Evolutionary conservation across 371 early-diverging fungal species (phyloP).

Genomic region (Mortierella sp.): DNA sequence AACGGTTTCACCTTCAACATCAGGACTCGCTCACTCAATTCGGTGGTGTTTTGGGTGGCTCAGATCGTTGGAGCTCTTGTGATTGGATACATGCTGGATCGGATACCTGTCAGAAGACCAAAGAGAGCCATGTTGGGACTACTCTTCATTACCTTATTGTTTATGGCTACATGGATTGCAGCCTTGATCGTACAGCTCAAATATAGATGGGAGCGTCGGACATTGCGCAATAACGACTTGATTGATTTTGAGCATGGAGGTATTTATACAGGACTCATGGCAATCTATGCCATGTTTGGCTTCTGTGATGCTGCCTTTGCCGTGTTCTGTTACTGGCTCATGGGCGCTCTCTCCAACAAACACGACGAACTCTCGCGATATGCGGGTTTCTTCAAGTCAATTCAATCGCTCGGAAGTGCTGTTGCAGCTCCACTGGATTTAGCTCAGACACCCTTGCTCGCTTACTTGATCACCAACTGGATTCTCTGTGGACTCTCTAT

Average conservation of each 20-base stretch:
- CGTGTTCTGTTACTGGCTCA: conserved; percentile 72
- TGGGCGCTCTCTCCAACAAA: conserved; percentile 84
- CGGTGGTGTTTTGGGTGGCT: conserved; percentile 77
- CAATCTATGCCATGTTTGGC: conserved; percentile 77
- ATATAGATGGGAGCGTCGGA: conserved; percentile 54
- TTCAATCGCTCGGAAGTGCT: conserved; percentile 60
- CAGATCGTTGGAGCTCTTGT: conserved; percentile 75
- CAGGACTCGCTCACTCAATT: conserved; percentile 77
- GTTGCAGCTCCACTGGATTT: conserved; percentile 59
- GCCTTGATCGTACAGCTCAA: conserved; percentile 71
- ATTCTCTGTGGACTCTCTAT: conserved; percentile 52
- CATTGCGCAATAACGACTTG: not conserved
- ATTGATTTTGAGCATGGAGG: conserved; percentile 57
- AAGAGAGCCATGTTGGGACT: conserved; percentile 68
- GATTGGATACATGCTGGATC: conserved; percentile 73
- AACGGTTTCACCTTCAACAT: conserved; percentile 72
- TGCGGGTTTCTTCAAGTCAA: conserved; percentile 68
- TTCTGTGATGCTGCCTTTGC: conserved; percentile 80
- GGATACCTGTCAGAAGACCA: conserved; percentile 59
- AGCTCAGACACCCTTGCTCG: conserved; percentile 36
- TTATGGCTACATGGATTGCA: conserved; percentile 78
- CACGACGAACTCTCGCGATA: conserved; percentile 78
- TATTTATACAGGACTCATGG: conserved; percentile 65
- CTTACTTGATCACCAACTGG: conserved; percentile 61
- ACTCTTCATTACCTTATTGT: conserved; percentile 59